These are phyloP conservation scores for Geotrichum australiense DNA, from an alignment of 1,139 yeast genomes.

Conservation along the genomic window DNA sequence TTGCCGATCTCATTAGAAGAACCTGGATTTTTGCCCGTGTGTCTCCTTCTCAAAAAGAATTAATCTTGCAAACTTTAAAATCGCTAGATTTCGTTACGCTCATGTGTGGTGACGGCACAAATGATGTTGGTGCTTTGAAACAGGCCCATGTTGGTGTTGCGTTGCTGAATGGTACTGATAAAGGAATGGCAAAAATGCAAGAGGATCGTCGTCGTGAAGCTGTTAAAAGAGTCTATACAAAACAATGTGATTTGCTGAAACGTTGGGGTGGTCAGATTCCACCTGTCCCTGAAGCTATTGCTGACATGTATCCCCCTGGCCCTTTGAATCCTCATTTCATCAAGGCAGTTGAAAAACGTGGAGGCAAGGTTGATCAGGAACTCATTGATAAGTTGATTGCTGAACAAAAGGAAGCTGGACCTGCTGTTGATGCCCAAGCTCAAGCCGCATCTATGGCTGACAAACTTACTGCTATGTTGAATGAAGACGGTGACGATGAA, in stretches of 20 bases:
- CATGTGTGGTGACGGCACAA: conserved; percentile 99
- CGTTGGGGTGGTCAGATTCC: conserved; percentile 69
- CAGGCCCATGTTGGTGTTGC: conserved; percentile 99
- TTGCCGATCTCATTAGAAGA: conserved; percentile 67
- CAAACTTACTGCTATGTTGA: conserved; percentile 52
- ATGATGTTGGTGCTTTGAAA: conserved; percentile 98
- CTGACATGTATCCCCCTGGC: conserved; percentile 96
- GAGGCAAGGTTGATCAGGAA: conserved; percentile 52
- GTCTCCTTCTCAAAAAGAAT: conserved; percentile 93
- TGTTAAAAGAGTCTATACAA: conserved; percentile 64
- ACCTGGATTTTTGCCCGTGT: conserved; percentile 98
- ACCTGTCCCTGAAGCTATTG: conserved; percentile 79
- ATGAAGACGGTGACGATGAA: conserved; percentile 70
- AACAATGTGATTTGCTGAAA: conserved; percentile 69
- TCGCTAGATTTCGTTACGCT: conserved; percentile 86
- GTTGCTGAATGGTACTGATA: conserved; percentile 91
- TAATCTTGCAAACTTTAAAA: conserved; percentile 73
- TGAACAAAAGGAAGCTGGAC: conserved; percentile 22
- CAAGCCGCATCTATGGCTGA: conserved; percentile 61
- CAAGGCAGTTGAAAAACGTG: conserved; percentile 76
- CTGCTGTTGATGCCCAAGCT: conserved; percentile 32
- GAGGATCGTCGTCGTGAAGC: conserved; percentile 70
- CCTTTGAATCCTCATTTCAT: conserved; percentile 83
- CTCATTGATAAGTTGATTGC: conserved; percentile 43
- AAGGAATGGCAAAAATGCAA: conserved; percentile 81